Conservation (phyloP, 225 moss, liverwort and hornwort species). For the Sphagnum contortum region DNA sequence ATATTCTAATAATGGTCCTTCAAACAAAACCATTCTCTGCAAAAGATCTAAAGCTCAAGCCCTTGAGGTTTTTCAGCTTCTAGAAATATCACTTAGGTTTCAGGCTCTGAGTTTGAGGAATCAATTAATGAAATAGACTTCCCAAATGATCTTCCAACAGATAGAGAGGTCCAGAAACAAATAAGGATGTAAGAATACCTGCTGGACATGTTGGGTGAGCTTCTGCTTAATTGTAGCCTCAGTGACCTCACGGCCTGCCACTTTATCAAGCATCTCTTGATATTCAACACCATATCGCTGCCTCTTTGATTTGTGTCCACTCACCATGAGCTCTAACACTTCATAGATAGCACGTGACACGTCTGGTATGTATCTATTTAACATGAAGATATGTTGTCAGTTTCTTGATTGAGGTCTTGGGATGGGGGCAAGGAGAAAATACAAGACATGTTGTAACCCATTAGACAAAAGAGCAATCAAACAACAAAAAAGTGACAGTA, state of each 20-base stretch:
- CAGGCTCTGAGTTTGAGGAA: too few relatives aligned
- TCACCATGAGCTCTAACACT: conserved; percentile 65
- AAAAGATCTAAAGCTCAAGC: too few relatives aligned
- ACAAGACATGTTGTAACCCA: too few relatives aligned
- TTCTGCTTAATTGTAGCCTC: conserved; percentile 76
- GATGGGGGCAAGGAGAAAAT: too few relatives aligned
- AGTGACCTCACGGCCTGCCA: conserved; percentile 53
- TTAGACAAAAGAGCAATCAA: too few relatives aligned
- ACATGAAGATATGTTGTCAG: conserved; percentile 1
- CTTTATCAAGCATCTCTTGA: conserved; percentile 67
- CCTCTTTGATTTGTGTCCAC: conserved; percentile 48
- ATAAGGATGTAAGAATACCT: conserved; percentile 24
- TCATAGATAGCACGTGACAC: conserved; percentile 86
- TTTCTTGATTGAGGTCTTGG: not conserved
- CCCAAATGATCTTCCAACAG: too few relatives aligned
- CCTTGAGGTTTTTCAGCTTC: too few relatives aligned
- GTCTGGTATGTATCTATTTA: conserved; percentile 88
- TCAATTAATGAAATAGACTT: too few relatives aligned
- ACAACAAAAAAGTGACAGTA: too few relatives aligned
- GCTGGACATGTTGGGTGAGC: conserved; percentile 85
- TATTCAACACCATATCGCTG: conserved; percentile 56
- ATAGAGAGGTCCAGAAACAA: too few relatives aligned
- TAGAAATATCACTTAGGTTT: too few relatives aligned
- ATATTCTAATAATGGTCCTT: not conserved
- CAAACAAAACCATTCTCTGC: too few relatives aligned